phyloP scores from a whole-genome alignment of 2,329 filamentous ascomycete species.

The Fusarium fujikuroi region DNA sequence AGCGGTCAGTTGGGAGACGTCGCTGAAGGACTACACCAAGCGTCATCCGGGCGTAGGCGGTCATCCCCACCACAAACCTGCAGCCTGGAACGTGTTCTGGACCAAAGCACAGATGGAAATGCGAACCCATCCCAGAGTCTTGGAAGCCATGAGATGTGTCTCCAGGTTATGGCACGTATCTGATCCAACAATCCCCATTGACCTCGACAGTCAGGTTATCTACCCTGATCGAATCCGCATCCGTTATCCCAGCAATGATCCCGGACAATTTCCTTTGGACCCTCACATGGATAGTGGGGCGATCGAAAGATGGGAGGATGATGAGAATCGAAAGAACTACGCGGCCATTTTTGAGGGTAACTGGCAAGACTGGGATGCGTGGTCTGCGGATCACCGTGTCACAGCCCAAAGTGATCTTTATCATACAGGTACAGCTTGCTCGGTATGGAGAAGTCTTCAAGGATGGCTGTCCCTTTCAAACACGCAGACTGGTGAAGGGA shows the following conservation, averaged over 20 bases:
- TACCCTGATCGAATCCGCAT: not conserved
- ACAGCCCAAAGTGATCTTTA: not conserved
- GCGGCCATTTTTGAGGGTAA: not conserved
- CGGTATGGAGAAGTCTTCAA: not conserved
- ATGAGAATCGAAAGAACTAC: not conserved
- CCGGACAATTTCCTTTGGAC: not conserved
- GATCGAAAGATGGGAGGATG: not conserved
- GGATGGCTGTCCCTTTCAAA: not conserved
- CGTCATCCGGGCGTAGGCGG: not conserved
- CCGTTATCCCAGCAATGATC: not conserved
- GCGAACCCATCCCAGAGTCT: not conserved
- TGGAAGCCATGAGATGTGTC: not conserved
- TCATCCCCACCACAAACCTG: not conserved
- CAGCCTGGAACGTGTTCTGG: slow-evolving; percentile 3
- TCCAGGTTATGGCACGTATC: not conserved
- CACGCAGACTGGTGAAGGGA: not conserved
- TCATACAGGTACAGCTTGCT: not conserved
- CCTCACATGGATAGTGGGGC: not conserved
- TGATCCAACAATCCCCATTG: not conserved
- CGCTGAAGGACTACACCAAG: not conserved
- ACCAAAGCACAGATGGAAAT: not conserved
- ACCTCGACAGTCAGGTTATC: not conserved
- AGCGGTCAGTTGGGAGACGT: not conserved
- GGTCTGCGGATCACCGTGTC: not conserved
- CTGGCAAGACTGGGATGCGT: not conserved